Evolutionary conservation across 129 eudicot genomes (phyloP).

Genomic region (Calendula officinalis): DNA sequence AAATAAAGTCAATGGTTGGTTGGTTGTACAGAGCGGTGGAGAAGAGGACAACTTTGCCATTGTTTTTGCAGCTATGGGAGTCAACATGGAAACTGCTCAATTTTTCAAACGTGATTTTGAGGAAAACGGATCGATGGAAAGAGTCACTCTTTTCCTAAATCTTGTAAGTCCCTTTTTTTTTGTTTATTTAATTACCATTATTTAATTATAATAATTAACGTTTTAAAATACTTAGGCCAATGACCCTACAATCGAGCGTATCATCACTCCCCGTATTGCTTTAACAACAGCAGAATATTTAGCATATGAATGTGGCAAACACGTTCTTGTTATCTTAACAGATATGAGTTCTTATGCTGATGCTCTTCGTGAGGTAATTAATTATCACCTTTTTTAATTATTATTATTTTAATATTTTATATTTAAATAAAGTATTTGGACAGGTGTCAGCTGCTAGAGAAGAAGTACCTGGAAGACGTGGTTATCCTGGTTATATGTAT

Average conservation of each 20-base stretch:
- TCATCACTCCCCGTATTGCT: slow-evolving; percentile 97
- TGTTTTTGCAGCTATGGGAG: slow-evolving; percentile 99
- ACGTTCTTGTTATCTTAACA: slow-evolving; percentile 94
- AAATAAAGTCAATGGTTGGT: background rate
- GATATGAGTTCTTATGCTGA: slow-evolving; percentile 99
- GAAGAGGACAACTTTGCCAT: slow-evolving; percentile 99
- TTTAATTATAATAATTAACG: background rate
- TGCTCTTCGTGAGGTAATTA: slow-evolving; percentile 99
- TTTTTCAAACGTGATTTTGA: slow-evolving; percentile 99
- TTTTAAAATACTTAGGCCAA: slow-evolving; percentile 58
- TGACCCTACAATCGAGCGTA: slow-evolving; percentile 98
- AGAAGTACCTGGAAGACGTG: slow-evolving; percentile 99
- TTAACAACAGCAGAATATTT: slow-evolving; percentile 95
- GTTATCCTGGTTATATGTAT: slow-evolving; percentile 99
- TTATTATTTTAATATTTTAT: too few species aligned
- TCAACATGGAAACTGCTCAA: slow-evolving; percentile 99
- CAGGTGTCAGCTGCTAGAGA: slow-evolving; percentile 99
- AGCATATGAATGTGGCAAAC: slow-evolving; percentile 99
- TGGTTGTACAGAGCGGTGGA: slow-evolving; percentile 44
- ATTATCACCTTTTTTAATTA: background rate
- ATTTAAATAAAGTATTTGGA: too few species aligned
- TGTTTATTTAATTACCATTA: background rate
- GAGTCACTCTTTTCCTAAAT: slow-evolving; percentile 94
- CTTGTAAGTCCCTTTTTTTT: slow-evolving; percentile 46
- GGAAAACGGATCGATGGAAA: slow-evolving; percentile 99